Conservation (phyloP, 768 basidiomycete species). For the Tylopilus vinaceipallidus region DNA sequence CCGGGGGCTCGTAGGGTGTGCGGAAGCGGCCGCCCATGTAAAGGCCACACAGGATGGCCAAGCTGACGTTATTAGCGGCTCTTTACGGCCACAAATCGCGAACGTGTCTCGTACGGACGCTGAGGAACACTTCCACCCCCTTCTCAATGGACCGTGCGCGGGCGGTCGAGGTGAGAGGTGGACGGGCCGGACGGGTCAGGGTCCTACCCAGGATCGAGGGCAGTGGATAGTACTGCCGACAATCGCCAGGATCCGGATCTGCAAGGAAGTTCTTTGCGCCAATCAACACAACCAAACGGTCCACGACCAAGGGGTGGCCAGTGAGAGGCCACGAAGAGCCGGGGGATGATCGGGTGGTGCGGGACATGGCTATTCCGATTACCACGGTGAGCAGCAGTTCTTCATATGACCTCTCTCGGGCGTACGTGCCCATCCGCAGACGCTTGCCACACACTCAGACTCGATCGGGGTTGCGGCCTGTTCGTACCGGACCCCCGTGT, state of each 20-base stretch:
- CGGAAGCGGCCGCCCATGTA: constrained; percentile 17
- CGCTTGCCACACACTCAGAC: constrained; percentile 16
- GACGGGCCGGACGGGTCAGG: constrained; percentile 9
- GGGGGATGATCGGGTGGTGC: constrained; percentile 11
- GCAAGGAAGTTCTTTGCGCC: constrained; percentile 21
- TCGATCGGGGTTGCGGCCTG: constrained; percentile 14
- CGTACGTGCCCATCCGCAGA: constrained; percentile 5
- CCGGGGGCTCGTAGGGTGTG: constrained; percentile 5
- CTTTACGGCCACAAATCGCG: constrained; percentile 4
- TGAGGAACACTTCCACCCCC: constrained; percentile 1
- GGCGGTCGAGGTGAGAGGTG: neutral
- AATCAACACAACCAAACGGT: constrained; percentile 16
- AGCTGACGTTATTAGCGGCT: neutral
- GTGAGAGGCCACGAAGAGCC: neutral
- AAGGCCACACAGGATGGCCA: constrained; percentile 18
- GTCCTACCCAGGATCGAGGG: constrained; percentile 26
- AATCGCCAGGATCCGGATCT: constrained; percentile 31
- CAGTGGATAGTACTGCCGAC: constrained; percentile 13
- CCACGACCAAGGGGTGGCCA: constrained; percentile 1
- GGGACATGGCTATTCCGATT: constrained; percentile 20
- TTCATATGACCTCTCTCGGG: constrained; percentile 24
- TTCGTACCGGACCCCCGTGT: constrained; percentile 15
- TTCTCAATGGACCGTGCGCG: neutral
- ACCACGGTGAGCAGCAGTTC: constrained; percentile 17
- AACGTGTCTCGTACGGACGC: constrained; percentile 1